phyloP scores from a whole-genome alignment of 78 protist genomes.

The Chrysochromulina tobinii region DNA sequence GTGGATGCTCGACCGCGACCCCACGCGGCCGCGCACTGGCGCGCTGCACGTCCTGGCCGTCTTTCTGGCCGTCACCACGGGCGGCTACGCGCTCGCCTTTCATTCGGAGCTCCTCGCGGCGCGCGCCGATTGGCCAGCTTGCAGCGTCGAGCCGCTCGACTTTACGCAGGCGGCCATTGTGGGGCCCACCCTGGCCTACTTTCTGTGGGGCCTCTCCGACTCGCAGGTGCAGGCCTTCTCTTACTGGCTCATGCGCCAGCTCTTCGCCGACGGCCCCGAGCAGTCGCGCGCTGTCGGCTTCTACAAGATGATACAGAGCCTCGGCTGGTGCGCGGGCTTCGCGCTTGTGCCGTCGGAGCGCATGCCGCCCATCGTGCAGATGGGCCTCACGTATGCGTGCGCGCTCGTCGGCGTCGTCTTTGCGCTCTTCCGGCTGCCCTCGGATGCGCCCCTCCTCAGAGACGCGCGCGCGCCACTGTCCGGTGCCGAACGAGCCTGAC shows the following conservation, averaged over 20 bases:
- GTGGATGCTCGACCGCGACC: background rate
- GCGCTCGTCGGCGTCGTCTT: background rate
- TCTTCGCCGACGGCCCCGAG: background rate
- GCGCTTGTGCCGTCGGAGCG: background rate
- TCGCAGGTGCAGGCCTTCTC: background rate
- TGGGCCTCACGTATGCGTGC: background rate
- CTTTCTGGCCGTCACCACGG: background rate
- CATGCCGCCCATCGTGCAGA: background rate
- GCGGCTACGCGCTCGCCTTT: background rate
- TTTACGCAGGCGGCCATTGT: background rate
- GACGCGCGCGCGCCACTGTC: too few species aligned
- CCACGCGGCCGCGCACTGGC: background rate
- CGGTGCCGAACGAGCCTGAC: too few species aligned
- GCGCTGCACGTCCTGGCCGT: background rate
- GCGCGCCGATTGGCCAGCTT: background rate
- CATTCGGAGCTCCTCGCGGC: background rate
- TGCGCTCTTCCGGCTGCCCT: background rate
- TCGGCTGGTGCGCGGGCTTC: background rate
- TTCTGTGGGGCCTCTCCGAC: background rate
- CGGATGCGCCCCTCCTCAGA: too few species aligned
- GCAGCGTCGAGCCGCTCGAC: background rate
- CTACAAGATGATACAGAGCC: background rate
- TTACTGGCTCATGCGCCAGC: background rate
- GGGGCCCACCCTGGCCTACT: background rate
- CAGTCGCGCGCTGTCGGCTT: background rate